Evolutionary conservation across 208 protist species (phyloP).

Genomic region (Leishmania turanica): DNA sequence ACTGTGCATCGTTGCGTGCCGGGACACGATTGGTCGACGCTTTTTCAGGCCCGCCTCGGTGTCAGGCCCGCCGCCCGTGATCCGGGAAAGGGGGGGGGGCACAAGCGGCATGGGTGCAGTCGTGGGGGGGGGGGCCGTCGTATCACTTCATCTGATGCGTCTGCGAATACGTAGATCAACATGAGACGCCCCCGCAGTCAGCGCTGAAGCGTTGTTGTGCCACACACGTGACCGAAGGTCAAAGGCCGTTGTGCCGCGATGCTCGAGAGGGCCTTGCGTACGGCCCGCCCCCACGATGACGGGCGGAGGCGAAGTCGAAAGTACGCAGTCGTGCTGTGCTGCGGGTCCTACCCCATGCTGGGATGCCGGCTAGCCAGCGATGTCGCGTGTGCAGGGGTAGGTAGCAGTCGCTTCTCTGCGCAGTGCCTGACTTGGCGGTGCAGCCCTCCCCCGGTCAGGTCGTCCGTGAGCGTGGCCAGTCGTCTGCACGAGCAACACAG

Average conservation of each 20-base stretch:
- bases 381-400: not conserved
- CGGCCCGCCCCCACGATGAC: not conserved
- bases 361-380: not conserved
- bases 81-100: too few relatives aligned
- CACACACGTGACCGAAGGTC: not conserved
- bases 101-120: not conserved
- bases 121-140: too few relatives aligned
- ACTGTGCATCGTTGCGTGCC: not conserved
- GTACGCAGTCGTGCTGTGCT: not conserved
- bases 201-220: not conserved
- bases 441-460: not conserved
- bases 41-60: too few relatives aligned
- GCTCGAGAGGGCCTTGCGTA: not conserved
- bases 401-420: not conserved
- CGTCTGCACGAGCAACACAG: not conserved
- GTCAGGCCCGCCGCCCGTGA: too few relatives aligned
- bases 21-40: not conserved
- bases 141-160: not conserved
- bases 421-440: not conserved
- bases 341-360: not conserved
- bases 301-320: not conserved
- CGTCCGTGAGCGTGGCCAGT: not conserved
- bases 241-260: not conserved
- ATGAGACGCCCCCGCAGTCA: not conserved
- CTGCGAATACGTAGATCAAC: not conserved